Conservation (phyloP, 768 basidiomycete species). For the Amyloporia xantha region DNA sequence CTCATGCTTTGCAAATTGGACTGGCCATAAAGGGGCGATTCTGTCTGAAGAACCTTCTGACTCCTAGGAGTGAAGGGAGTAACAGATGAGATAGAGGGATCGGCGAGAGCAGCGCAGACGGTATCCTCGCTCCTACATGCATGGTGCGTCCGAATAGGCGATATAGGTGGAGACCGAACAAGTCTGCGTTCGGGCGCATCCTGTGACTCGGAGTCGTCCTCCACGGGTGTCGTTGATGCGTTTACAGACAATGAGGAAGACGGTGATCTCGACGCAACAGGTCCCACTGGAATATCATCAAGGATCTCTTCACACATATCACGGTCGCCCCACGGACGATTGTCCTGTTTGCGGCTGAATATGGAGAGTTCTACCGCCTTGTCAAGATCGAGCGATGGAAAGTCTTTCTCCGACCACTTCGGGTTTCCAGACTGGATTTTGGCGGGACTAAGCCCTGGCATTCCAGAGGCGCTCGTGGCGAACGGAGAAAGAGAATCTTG, state of each 20-base stretch:
- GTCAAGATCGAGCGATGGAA: constrained; percentile 10
- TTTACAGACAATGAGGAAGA: constrained; percentile 17
- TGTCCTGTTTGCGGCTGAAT: background rate
- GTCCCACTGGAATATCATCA: background rate
- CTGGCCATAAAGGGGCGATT: background rate
- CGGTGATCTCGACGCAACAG: constrained; percentile 6
- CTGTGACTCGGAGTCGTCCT: background rate
- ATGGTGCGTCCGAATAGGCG: background rate
- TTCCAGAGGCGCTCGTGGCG: background rate
- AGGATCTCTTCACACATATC: constrained; percentile 1
- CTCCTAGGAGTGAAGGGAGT: constrained; percentile 18
- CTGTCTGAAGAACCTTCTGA: background rate
- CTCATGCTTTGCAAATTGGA: background rate
- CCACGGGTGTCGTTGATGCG: constrained; percentile 9
- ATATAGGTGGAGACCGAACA: background rate
- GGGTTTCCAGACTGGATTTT: constrained; percentile 5
- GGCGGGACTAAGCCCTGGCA: background rate
- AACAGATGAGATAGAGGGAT: constrained; percentile 8
- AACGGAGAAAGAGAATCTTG: background rate
- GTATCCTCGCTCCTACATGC: background rate
- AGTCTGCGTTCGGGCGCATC: background rate
- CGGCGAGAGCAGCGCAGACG: constrained; percentile 6
- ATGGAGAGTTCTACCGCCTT: background rate
- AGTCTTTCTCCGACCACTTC: constrained; percentile 13
- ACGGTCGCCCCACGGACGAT: constrained; percentile 4